Percentiles rank a stretch among this genome's conserved stretches.
phyloP scores from a whole-genome alignment of 2,329 filamentous ascomycete species.

The Fusarium agapanthi region DNA sequence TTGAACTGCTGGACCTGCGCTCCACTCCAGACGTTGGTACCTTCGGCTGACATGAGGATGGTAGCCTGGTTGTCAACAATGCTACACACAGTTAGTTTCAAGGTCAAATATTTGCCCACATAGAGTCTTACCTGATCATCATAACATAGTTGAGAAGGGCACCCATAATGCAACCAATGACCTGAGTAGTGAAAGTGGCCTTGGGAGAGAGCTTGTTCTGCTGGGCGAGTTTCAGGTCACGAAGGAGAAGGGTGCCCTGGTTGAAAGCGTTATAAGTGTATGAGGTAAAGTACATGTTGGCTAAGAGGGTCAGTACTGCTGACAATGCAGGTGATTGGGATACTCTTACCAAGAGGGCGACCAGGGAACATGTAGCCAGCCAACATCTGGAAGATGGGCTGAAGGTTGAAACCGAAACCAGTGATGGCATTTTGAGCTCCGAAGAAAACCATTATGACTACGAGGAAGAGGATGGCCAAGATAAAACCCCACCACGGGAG shows the following conservation, averaged over 20 bases:
- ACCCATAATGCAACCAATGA: constrained; percentile 64
- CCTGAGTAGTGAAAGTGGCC: constrained; percentile 51
- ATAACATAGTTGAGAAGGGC: constrained; percentile 63
- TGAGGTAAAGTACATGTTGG: constrained; percentile 31
- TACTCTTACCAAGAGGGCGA: constrained; percentile 12
- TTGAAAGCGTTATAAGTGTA: constrained; percentile 18
- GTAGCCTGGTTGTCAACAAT: constrained; percentile 59
- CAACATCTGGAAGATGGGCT: constrained; percentile 29
- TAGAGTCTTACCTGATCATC: constrained; percentile 48
- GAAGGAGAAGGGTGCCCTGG: constrained; percentile 3
- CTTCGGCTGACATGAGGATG: constrained; percentile 56
- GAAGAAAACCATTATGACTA: constrained; percentile 51
- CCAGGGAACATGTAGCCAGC: constrained; percentile 26
- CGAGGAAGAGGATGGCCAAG: constrained; percentile 47
- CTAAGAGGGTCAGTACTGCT: neutral
- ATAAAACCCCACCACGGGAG: constrained; percentile 53
- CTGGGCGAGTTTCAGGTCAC: constrained; percentile 18
- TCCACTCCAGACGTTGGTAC: constrained; percentile 62
- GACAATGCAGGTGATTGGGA: accelerated
- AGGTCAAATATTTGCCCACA: too few species aligned
- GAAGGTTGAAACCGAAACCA: constrained; percentile 11
- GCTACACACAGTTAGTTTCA: constrained; percentile 41
- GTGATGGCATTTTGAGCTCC: constrained; percentile 42
- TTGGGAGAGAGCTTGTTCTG: constrained; percentile 25
- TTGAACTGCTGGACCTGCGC: constrained; percentile 59